A percentile compares a stretch with the other conserved stretches of the same genome.
These are phyloP conservation scores for Collariella sp. DNA, from an alignment of 495 filamentous ascomycete species.

Conservation along the genomic window DNA sequence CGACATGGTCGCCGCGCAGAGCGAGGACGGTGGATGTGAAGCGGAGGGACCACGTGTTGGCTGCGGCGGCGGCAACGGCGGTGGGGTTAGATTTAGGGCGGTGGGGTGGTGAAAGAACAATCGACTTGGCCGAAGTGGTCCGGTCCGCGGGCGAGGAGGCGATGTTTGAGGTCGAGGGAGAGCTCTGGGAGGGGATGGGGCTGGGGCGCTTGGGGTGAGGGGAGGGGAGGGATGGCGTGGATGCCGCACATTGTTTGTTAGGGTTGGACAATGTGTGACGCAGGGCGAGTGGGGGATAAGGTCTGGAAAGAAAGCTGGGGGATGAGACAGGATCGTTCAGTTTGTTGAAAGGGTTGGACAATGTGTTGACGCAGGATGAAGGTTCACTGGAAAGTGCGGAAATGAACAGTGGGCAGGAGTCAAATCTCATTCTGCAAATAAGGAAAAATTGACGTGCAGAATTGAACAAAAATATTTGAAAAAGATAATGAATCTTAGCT, in stretches of 20 bases:
- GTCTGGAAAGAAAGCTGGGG: no score
- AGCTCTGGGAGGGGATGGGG: neutral
- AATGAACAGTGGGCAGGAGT: no score
- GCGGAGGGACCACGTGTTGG: conserved; percentile 34
- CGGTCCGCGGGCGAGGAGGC: conserved; percentile 41
- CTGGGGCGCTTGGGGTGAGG: neutral
- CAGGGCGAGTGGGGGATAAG: no score
- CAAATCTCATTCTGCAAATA: no score
- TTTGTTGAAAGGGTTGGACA: no score
- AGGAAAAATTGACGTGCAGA: no score
- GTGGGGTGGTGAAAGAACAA: conserved; percentile 11
- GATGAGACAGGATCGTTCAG: neutral
- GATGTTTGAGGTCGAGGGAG: conserved; percentile 24
- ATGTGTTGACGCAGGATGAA: no score
- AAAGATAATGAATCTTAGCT: neutral
- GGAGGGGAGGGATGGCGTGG: conserved; percentile 26
- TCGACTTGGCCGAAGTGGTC: conserved; percentile 41
- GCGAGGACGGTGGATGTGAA: conserved; percentile 81
- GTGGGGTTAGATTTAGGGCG: neutral
- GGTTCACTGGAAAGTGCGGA: no score
- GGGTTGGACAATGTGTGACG: neutral
- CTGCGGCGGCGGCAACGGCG: neutral
- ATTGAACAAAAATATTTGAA: conserved; percentile 15
- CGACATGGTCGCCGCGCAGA: conserved; percentile 64
- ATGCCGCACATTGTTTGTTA: conserved; percentile 42